Conservation (phyloP, 371 early-diverging fungal species). For the Chytridium lagenaria region DNA sequence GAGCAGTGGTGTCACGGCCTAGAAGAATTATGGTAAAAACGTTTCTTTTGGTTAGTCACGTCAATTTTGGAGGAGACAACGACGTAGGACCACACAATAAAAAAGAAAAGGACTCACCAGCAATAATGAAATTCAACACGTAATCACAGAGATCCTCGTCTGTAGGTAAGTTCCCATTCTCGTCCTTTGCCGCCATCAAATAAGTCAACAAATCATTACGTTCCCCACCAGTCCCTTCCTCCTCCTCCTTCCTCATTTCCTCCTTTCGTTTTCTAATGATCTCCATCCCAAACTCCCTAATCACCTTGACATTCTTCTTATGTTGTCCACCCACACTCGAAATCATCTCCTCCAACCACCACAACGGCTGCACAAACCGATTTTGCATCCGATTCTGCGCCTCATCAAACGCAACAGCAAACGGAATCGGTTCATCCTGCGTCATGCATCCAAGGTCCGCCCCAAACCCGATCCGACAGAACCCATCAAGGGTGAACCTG, state of each 20-base stretch:
- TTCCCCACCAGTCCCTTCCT: not conserved
- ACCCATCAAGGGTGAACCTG: constrained; percentile 60
- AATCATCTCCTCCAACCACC: constrained; percentile 29
- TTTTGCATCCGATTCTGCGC: constrained; percentile 23
- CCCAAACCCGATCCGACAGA: constrained; percentile 60
- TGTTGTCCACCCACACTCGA: not conserved
- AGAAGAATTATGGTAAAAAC: not conserved
- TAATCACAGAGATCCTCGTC: constrained; percentile 68
- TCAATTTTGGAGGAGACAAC: not conserved
- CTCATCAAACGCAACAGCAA: constrained; percentile 31
- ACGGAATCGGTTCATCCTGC: constrained; percentile 2
- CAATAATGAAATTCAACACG: constrained; percentile 74
- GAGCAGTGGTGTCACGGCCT: constrained; percentile 73
- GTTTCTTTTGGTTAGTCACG: no score
- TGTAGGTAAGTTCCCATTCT: constrained; percentile 57
- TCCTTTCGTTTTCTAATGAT: constrained; percentile 16
- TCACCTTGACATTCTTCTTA: constrained; percentile 11
- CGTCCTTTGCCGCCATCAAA: constrained; percentile 65
- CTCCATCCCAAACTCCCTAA: constrained; percentile 14
- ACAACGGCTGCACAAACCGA: constrained; percentile 26
- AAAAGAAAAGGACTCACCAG: constrained; percentile 43
- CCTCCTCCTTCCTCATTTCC: not conserved
- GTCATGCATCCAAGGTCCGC: constrained; percentile 9
- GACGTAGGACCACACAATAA: not conserved
- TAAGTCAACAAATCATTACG: constrained; percentile 62